Evolutionary conservation across 106 monocot species (phyloP).

Genomic region (Allium sativum): DNA sequence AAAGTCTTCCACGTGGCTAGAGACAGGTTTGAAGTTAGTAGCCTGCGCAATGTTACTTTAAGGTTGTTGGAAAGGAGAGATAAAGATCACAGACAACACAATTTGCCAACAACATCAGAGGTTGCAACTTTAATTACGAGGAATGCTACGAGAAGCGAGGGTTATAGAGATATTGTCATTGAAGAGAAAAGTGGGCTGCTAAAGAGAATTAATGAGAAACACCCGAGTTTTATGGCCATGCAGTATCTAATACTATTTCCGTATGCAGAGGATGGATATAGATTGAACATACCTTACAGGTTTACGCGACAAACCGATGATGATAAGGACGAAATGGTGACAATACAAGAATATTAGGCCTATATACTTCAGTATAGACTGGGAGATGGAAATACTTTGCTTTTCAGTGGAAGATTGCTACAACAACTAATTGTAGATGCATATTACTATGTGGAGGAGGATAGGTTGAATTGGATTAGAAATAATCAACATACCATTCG

Average conservation of each 20-base stretch:
- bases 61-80: not conserved
- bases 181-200: not conserved
- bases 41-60: not conserved
- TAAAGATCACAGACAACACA: not conserved
- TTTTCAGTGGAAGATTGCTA: conserved; percentile 3
- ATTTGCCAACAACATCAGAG: not conserved
- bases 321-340: not conserved
- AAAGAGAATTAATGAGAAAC: conserved; percentile 8
- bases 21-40: not conserved
- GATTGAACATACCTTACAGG: not conserved
- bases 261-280: conserved; percentile 15
- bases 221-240: conserved; percentile 10
- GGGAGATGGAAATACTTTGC: not conserved
- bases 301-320: not conserved
- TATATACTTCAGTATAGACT: not conserved
- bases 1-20: not conserved
- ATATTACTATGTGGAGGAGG: not conserved
- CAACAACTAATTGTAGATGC: conserved; percentile 17
- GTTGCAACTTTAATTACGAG: not conserved
- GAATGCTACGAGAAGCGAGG: not conserved
- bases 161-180: conserved; percentile 13
- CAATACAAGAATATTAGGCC: not conserved
- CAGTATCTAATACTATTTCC: conserved; percentile 24
- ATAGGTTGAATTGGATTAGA: not conserved
- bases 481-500: not conserved